These are phyloP conservation scores for Daldinia concentrica DNA, from an alignment of 495 filamentous ascomycete species.

Conservation along the genomic window DNA sequence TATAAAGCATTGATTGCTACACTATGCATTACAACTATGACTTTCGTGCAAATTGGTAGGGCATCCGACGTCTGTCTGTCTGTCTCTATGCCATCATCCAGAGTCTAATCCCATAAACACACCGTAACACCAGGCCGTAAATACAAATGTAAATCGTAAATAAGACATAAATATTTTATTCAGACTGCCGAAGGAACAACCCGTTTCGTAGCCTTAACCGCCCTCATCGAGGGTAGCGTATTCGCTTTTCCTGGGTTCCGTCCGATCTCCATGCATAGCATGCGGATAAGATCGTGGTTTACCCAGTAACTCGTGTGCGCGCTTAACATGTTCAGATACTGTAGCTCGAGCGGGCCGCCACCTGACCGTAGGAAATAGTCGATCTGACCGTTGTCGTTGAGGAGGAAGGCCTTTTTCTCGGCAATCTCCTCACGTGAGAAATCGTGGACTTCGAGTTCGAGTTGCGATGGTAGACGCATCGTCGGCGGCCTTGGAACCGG, in stretches of 20 bases:
- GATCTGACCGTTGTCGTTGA: slow-evolving; percentile 96
- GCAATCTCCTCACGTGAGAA: slow-evolving; percentile 93
- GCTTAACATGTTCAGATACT: slow-evolving; percentile 96
- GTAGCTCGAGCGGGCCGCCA: slow-evolving; percentile 85
- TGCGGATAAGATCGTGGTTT: slow-evolving; percentile 81
- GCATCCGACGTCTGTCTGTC: slow-evolving; percentile 33
- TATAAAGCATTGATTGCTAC: slow-evolving; percentile 1
- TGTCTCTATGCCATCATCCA: slow-evolving; percentile 30
- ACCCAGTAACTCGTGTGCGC: slow-evolving; percentile 97
- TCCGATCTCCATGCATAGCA: slow-evolving; percentile 88
- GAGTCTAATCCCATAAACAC: slow-evolving; percentile 5
- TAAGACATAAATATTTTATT: slow-evolving; percentile 7
- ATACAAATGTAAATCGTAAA: slow-evolving; percentile 5
- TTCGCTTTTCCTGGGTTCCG: slow-evolving; percentile 73
- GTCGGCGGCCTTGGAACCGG: slow-evolving; percentile 50
- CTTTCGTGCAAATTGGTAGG: slow-evolving; percentile 24
- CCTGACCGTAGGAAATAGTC: slow-evolving; percentile 86
- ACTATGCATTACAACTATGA: slow-evolving; percentile 7
- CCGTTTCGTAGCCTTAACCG: slow-evolving; percentile 70
- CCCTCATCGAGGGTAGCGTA: slow-evolving; percentile 73
- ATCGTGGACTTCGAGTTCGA: slow-evolving; percentile 95
- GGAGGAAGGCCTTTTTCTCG: slow-evolving; percentile 83
- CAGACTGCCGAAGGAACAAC: slow-evolving; percentile 26
- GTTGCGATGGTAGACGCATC: slow-evolving; percentile 81
- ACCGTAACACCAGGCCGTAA: slow-evolving; percentile 32